These are phyloP conservation scores for Colletotrichum incanum DNA, from an alignment of 2,329 filamentous ascomycete species.

Conservation along the genomic window DNA sequence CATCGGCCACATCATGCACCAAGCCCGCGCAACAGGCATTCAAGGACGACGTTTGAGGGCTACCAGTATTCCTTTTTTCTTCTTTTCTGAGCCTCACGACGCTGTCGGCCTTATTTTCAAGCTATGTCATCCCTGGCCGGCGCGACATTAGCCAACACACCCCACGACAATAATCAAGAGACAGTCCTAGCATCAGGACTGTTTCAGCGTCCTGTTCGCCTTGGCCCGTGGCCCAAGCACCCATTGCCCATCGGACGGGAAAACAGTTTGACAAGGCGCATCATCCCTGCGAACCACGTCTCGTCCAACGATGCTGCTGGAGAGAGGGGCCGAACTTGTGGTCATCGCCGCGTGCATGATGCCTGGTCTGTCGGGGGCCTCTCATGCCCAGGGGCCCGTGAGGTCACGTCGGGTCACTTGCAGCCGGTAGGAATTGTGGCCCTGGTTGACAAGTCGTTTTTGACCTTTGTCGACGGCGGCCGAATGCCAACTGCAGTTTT, in stretches of 20 bases:
- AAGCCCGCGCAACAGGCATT: not conserved
- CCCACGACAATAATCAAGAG: conserved; percentile 18
- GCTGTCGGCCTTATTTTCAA: not conserved
- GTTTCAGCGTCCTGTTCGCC: conserved; percentile 36
- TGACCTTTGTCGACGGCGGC: not conserved
- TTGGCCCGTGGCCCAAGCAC: conserved; percentile 34
- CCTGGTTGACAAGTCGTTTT: conserved; percentile 10
- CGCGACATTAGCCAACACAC: not conserved
- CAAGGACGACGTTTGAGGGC: not conserved
- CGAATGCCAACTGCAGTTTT: not conserved
- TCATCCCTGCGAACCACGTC: conserved; percentile 24
- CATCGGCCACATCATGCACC: conserved; percentile 8
- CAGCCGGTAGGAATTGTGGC: not conserved
- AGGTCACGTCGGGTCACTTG: conserved; percentile 21
- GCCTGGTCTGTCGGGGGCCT: conserved; percentile 15
- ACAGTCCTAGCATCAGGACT: conserved; percentile 36
- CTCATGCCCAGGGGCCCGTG: conserved; percentile 24
- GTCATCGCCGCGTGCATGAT: conserved; percentile 4
- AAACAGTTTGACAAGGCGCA: conserved; percentile 25
- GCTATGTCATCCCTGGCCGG: not conserved
- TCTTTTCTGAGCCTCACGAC: not conserved
- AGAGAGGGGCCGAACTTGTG: conserved; percentile 8
- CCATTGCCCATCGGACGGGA: conserved; percentile 11
- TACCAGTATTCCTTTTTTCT: too few species aligned
- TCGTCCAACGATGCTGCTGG: conserved; percentile 26